Base-by-base conservation (phyloP, 768 basidiomycete species). In the Auricularia cornea region DNA sequence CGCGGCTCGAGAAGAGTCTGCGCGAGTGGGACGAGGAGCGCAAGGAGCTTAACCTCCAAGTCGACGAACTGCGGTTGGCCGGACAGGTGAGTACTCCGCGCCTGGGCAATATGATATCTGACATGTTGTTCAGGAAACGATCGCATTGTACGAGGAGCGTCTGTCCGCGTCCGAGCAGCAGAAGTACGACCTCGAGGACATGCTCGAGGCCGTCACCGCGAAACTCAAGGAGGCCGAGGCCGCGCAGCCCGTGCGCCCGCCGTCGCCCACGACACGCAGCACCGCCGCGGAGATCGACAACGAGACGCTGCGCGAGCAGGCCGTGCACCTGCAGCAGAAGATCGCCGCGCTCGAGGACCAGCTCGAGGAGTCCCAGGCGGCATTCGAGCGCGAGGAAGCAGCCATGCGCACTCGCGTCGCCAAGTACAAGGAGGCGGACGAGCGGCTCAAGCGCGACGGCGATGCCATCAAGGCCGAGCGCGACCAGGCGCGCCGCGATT, bases 81-180 rank as follows among this genome's bases (percentile, higher is more conserved):
- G 95, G 95, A 38, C 92, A 95, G 80, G 92, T 92, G 70, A n/a
- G n/a, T n/a, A n/a, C n/a, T n/a, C n/a, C n/a, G n/a, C n/a, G n/a
- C n/a, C n/a, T n/a, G n/a, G n/a, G n/a, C n/a, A n/a, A n/a, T n/a
- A n/a, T n/a, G n/a, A n/a, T n/a, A n/a, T n/a, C n/a, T n/a, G n/a
- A n/a, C n/a, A n/a, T n/a, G n/a, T n/a, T n/a, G n/a, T n/a, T n/a
- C 70, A 94, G 91, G 92, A 94, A 84, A 93, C 94, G 0, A 97
- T 97, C 64, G 91, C 92, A 23, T 80, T 97, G 12, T 98, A 98
- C 70, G 96, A 99, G 76, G 92, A 94, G 70, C 85, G 88, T 40
- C 78, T 96, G 4, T 88, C 84, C 63, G 80, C 79, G 1, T 82
- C 85, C 26, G 90, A 94, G 68, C 78, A 78, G 16, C 81, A 83